These are phyloP conservation scores for Rubus parviflorus DNA, from an alignment of 306 rosid genomes.

Conservation along the genomic window DNA sequence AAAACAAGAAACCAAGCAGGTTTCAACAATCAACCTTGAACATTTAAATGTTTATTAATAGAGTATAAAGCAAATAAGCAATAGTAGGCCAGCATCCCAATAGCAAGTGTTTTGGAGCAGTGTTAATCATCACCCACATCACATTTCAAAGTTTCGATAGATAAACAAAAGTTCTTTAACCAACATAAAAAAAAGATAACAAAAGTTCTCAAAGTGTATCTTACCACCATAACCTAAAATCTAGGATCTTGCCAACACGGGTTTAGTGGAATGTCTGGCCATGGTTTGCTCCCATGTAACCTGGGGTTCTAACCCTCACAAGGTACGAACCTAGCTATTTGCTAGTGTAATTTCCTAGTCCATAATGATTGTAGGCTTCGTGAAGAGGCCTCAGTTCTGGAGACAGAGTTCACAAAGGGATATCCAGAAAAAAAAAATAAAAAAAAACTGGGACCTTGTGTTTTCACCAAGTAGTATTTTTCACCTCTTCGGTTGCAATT, in stretches of 20 bases:
- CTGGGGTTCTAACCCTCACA: neutral
- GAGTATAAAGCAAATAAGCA: neutral
- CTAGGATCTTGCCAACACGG: neutral
- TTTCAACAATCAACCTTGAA: neutral
- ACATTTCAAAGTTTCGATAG: neutral
- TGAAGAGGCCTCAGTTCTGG: neutral
- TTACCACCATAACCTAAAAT: neutral
- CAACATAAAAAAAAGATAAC: too few relatives aligned
- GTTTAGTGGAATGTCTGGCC: neutral
- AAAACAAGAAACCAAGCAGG: conserved; percentile 12
- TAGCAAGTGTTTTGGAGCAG: neutral
- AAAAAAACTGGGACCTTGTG: neutral
- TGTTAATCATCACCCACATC: neutral
- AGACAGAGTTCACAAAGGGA: neutral
- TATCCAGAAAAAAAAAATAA: neutral
- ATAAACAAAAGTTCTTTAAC: neutral
- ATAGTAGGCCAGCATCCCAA: neutral
- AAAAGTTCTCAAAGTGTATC: too few relatives aligned
- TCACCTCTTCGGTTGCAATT: neutral
- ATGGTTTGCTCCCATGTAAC: neutral
- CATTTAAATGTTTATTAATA: neutral
- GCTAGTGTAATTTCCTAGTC: neutral
- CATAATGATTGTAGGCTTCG: neutral
- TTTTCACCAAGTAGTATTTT: neutral
- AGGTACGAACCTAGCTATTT: neutral